Conservation (phyloP, 2,329 filamentous ascomycete genomes). For the Colletotrichum ledebouriae region DNA sequence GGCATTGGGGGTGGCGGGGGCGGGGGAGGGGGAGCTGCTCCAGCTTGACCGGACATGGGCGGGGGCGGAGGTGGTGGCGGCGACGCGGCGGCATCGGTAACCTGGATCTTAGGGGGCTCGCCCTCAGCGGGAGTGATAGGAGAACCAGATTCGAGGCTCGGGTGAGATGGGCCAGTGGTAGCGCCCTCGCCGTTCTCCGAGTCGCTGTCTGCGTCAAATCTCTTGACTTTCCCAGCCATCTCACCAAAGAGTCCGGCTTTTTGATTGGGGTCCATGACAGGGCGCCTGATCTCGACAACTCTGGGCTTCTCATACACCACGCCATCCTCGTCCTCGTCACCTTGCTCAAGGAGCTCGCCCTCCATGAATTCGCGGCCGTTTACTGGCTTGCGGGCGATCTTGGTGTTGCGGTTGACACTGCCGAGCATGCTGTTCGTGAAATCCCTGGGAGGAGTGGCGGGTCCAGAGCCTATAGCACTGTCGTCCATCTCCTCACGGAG, state of each 20-base stretch:
- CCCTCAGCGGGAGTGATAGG: slow-evolving; percentile 75
- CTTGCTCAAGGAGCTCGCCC: slow-evolving; percentile 56
- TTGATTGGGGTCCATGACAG: slow-evolving; percentile 73
- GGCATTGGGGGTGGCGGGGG: slow-evolving; percentile 63
- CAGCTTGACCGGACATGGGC: slow-evolving; percentile 55
- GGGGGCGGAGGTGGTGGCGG: slow-evolving; percentile 57
- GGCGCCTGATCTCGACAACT: slow-evolving; percentile 82
- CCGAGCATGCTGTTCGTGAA: slow-evolving; percentile 82
- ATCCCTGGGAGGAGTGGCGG: slow-evolving; percentile 68
- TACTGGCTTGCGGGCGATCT: slow-evolving; percentile 68
- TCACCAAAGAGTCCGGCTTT: slow-evolving; percentile 76
- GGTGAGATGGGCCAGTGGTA: slow-evolving; percentile 81
- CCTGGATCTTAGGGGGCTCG: slow-evolving; percentile 70
- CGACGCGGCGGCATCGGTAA: slow-evolving; percentile 61
- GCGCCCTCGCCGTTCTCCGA: slow-evolving; percentile 78
- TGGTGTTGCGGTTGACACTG: slow-evolving; percentile 74
- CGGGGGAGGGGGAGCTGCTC: slow-evolving; percentile 65
- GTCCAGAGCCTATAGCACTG: slow-evolving; percentile 62
- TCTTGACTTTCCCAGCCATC: slow-evolving; percentile 81
- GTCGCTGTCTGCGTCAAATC: slow-evolving; percentile 76
- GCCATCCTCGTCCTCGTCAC: slow-evolving; percentile 68
- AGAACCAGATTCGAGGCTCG: slow-evolving; percentile 79
- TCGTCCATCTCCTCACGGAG: slow-evolving; percentile 95
- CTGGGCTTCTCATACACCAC: slow-evolving; percentile 83
- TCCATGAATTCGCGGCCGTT: slow-evolving; percentile 59